Conservation (phyloP, 345 rosid species). For the Citrus glauca region DNA sequence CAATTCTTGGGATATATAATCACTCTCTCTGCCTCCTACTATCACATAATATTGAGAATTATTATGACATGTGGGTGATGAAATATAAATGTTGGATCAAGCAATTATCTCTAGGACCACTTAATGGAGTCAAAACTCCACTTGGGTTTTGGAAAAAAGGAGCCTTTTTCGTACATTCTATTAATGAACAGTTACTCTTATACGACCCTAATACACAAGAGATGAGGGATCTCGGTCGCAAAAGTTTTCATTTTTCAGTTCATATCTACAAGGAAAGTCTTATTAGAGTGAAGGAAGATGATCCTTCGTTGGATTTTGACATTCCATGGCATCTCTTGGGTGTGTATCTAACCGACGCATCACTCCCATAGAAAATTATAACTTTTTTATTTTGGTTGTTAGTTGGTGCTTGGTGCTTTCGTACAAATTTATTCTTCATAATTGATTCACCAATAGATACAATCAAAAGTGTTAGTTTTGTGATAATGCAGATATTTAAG, state of each 20-base stretch:
- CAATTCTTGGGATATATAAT: not conserved
- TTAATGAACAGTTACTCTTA: rapidly evolving
- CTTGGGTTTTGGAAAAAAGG: not conserved
- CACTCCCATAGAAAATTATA: no score
- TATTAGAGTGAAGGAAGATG: no score
- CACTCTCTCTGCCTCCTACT: not conserved
- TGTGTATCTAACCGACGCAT: not conserved
- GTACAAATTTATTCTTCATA: no score
- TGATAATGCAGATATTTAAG: no score
- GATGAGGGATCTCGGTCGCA: not conserved
- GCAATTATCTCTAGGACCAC: no score
- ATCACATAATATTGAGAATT: no score
- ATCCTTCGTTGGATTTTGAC: no score
- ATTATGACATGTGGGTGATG: no score
- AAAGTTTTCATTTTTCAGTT: not conserved
- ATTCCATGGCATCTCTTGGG: not conserved
- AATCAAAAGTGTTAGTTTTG: no score
- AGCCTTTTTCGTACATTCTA: not conserved
- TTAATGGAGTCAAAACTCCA: not conserved
- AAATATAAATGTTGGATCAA: no score
- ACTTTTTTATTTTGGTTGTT: no score
- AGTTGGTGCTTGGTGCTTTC: no score
- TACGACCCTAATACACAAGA: not conserved
- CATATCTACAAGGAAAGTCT: not conserved
- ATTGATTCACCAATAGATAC: rapidly evolving